Evolutionary conservation across 805 yeast genomes (phyloP).

Genomic region (Teunomyces cretensis): DNA sequence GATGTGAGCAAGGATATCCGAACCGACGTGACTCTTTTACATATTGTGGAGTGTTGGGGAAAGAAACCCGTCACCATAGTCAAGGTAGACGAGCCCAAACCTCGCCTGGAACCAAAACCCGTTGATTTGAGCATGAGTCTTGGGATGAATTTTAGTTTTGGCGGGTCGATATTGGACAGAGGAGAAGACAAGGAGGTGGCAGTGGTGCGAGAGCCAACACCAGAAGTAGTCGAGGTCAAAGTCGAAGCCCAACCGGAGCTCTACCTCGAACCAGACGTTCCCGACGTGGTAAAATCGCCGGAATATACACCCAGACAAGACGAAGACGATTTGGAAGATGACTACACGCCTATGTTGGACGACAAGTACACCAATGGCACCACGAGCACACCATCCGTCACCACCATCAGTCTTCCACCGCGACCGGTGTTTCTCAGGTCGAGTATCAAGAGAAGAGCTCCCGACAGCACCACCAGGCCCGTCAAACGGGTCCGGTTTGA

Average conservation of each 20-base stretch:
- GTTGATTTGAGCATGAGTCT: conserved; percentile 14
- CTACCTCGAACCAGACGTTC: too few relatives aligned
- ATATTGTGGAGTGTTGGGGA: conserved; percentile 20
- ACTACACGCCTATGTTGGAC: conserved; percentile 11
- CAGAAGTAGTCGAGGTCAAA: background rate
- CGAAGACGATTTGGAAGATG: conserved; percentile 8
- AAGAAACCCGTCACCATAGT: conserved; percentile 13
- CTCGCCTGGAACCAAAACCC: too few relatives aligned
- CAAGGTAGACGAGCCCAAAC: conserved; percentile 9
- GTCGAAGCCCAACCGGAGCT: too few relatives aligned
- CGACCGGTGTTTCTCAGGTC: conserved; percentile 4
- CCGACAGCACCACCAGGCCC: background rate
- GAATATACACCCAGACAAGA: background rate
- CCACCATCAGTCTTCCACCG: background rate
- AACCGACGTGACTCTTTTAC: conserved; percentile 11
- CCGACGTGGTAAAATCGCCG: background rate
- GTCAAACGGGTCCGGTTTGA: conserved; percentile 34
- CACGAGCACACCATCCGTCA: background rate
- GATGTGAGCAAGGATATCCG: conserved; percentile 11
- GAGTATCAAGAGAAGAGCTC: conserved; percentile 6
- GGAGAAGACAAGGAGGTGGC: background rate
- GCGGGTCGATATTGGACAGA: background rate
- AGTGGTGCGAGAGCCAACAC: background rate
- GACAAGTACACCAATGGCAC: background rate
- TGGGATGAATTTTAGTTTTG: conserved; percentile 20